Conservation (phyloP, 2,329 filamentous ascomycete species). For the Cyanodermella asteris region DNA sequence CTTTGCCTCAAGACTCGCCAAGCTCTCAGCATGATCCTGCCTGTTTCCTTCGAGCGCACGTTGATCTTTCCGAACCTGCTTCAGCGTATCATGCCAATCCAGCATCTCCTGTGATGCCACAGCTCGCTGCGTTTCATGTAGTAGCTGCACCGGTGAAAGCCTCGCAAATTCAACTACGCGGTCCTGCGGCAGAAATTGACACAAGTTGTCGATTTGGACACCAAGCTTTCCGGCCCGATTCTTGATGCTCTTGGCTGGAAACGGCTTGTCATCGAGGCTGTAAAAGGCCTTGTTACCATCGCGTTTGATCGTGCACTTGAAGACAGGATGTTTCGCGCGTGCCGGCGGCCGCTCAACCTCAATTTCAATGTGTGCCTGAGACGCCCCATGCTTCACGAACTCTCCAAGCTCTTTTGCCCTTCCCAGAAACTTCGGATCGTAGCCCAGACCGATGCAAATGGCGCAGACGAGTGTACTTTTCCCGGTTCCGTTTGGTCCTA, state of each 20-base stretch:
- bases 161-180: constrained; percentile 85
- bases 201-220: constrained; percentile 94
- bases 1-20: constrained; percentile 47
- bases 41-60: constrained; percentile 39
- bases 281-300: constrained; percentile 70
- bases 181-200: constrained; percentile 91
- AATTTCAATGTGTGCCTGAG: constrained; percentile 66
- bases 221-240: constrained; percentile 47
- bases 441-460: constrained; percentile 82
- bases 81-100: constrained; percentile 54
- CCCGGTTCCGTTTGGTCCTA: constrained; percentile 94
- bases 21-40: constrained; percentile 35
- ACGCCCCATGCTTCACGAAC: constrained; percentile 77
- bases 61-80: constrained; percentile 45
- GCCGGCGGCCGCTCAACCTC: constrained; percentile 50
- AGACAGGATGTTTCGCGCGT: constrained; percentile 42
- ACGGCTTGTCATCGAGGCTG: constrained; percentile 46
- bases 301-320: constrained; percentile 54
- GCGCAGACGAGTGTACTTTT: constrained; percentile 96
- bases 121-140: constrained; percentile 71
- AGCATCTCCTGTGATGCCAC: constrained; percentile 67
- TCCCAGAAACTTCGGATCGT: constrained; percentile 51
- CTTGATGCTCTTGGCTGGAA: constrained; percentile 40
- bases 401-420: constrained; percentile 67
- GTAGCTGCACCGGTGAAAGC: constrained; percentile 57